Percentiles rank a stretch among this genome's conserved stretches.
Evolutionary conservation across 1,284 basidiomycete species (phyloP).

Genomic region (Rhizoctonia solani): DNA sequence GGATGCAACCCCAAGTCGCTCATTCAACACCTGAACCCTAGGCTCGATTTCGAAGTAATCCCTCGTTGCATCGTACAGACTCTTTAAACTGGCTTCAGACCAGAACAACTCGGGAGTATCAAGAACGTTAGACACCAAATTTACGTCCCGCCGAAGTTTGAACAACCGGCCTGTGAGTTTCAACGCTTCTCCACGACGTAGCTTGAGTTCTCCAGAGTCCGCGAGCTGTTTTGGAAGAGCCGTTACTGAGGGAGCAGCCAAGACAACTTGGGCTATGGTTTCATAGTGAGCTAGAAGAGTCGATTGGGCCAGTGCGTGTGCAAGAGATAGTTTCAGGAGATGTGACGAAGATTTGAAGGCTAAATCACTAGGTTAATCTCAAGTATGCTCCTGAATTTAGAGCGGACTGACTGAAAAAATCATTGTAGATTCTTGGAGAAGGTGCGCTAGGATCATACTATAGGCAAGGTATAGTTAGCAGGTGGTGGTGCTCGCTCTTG

Average conservation of each 20-base stretch:
- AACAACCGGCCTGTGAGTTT: constrained; percentile 88
- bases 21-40: constrained; percentile 85
- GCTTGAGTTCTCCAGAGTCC: constrained; percentile 72
- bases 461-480: constrained; percentile 36
- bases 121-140: constrained; percentile 91
- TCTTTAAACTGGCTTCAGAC: constrained; percentile 89
- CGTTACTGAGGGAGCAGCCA: constrained; percentile 74
- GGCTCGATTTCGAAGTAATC: constrained; percentile 94
- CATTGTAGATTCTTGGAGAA: constrained; percentile 87
- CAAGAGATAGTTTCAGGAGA: constrained; percentile 84
- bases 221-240: constrained; percentile 88
- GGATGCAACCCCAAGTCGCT: constrained; percentile 84
- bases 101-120: constrained; percentile 96
- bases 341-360: constrained; percentile 89
- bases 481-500: not conserved
- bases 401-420: constrained; percentile 77
- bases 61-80: constrained; percentile 88
- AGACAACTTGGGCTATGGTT: constrained; percentile 74
- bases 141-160: constrained; percentile 87
- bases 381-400: not conserved
- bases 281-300: constrained; percentile 92
- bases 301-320: constrained; percentile 93
- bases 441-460: constrained; percentile 85
- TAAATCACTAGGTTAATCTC: constrained; percentile 43
- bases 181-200: constrained; percentile 82